Evolutionary conservation across 2,329 filamentous ascomycete genomes (phyloP), one percentile per base, ranked within the genome.

Genomic region (Alternaria alternata): DNA sequence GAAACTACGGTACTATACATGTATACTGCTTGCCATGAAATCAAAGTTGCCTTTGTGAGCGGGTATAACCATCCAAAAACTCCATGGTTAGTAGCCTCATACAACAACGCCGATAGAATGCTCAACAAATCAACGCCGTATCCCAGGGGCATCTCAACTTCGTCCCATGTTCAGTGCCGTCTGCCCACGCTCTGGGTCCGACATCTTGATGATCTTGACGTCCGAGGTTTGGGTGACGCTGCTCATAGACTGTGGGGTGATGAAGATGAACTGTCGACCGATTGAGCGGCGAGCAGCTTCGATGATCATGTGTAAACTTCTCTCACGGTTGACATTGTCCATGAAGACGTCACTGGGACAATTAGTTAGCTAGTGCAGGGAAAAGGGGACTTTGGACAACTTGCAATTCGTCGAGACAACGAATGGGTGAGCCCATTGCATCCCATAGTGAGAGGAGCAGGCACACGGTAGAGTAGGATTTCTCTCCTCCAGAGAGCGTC

Each of bases 391-490:
- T 11, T 55, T 16, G 46, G 36, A 43, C n/a, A 36, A 79, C 83
- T 67, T 76, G 86, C 84, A 98, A 99, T 79, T 99, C 95, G 79
- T 99, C 95, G 54, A 99, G 84, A 74, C 95, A 99, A 55, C 95
- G 88, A 62, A 99, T 90, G 0, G 94, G 94, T 18, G 93, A 96
- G 11, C 95, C 94, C 90, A 99, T 99, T 30, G 95, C 94, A 75
- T 99, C 95, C 95, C 95, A 99, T 18, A 99, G 90, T 3, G 93
- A 88, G 32, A 99, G 85, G 55, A 99, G 82, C 69, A 99, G 86
- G 80, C 95, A 99, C 61, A 98, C 96, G 4, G 94, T 97, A 4
- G 94, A 96, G 78, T 98, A 99, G 0, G 94, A 98, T 78, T 99
- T 99, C 77, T 99, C 95, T 30, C 95, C 95, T 54, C 95, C 95